A percentile compares a stretch with the other conserved stretches of the same genome.
phyloP scores from a whole-genome alignment of 2,329 filamentous ascomycete species.

The Apiospora phragmitis region DNA sequence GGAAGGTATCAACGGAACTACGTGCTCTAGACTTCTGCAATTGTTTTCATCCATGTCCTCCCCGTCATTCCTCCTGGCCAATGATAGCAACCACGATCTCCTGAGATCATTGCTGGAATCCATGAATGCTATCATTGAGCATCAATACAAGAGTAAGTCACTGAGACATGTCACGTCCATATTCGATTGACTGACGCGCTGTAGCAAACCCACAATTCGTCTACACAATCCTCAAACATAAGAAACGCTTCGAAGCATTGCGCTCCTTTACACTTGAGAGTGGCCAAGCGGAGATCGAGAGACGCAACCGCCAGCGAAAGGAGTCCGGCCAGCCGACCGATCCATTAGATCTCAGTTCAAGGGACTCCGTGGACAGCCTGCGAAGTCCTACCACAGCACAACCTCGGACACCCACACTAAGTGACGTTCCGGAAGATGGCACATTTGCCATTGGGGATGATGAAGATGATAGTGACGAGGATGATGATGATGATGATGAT shows the following conservation, averaged over 20 bases:
- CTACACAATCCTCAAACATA: constrained; percentile 75
- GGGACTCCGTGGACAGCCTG: constrained; percentile 67
- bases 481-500: constrained; percentile 43
- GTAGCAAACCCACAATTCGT: constrained; percentile 80
- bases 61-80: constrained; percentile 86
- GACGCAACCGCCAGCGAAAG: constrained; percentile 70
- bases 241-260: constrained; percentile 80
- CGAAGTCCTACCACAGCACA: constrained; percentile 60
- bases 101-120: constrained; percentile 83
- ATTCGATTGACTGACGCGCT: constrained; percentile 19
- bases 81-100: constrained; percentile 84
- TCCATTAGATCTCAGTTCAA: constrained; percentile 47
- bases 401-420: constrained; percentile 57
- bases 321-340: constrained; percentile 55
- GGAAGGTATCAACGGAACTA: constrained; percentile 71
- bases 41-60: constrained; percentile 91
- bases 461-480: constrained; percentile 57
- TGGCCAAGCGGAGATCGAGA: constrained; percentile 87
- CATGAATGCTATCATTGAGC: constrained; percentile 86
- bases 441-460: constrained; percentile 89
- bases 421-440: constrained; percentile 72
- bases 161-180: no score
- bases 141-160: constrained; percentile 73
- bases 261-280: constrained; percentile 89
- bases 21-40: constrained; percentile 81